A percentile compares a stretch with the other conserved stretches of the same genome.
These are phyloP conservation scores for Globisporangium acanthophoron DNA, from an alignment of 352 stramenopile genomes.

Conservation along the genomic window DNA sequence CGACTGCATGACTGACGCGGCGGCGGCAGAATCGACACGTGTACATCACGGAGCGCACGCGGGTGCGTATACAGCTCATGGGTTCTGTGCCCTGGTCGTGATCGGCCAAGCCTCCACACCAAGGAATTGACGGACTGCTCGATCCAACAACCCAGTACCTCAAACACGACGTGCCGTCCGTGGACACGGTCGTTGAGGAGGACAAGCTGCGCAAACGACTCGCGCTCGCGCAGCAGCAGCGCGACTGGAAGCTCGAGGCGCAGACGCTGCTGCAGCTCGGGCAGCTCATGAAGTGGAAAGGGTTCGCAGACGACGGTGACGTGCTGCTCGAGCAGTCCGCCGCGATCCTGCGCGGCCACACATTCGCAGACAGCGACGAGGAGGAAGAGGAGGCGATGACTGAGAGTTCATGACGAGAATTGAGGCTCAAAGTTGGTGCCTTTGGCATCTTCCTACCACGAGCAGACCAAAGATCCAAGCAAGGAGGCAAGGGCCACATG, in stretches of 20 bases:
- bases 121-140: not conserved
- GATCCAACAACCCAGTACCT: slow-evolving; percentile 35
- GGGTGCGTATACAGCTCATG: slow-evolving; percentile 23
- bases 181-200: slow-evolving; percentile 72
- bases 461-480: no score
- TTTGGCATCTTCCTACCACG: no score
- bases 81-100: not conserved
- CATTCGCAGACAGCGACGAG: slow-evolving; percentile 32
- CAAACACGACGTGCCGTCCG: slow-evolving; percentile 51
- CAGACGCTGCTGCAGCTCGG: slow-evolving; percentile 59
- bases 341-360: slow-evolving; percentile 43
- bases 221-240: slow-evolving; percentile 23
- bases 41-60: slow-evolving; percentile 70
- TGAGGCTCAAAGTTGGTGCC: no score
- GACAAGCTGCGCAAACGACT: slow-evolving; percentile 65
- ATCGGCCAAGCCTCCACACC: not conserved
- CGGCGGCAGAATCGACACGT: slow-evolving; percentile 47
- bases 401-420: no score
- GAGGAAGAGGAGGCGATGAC: no score
- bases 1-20: not conserved
- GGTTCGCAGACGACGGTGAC: slow-evolving; percentile 35
- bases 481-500: not conserved
- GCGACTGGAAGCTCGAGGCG: slow-evolving; percentile 62
- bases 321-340: slow-evolving; percentile 49
- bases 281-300: slow-evolving; percentile 76